phyloP scores from a whole-genome alignment of 352 stramenopile species.

The Ophiocytium majus region DNA sequence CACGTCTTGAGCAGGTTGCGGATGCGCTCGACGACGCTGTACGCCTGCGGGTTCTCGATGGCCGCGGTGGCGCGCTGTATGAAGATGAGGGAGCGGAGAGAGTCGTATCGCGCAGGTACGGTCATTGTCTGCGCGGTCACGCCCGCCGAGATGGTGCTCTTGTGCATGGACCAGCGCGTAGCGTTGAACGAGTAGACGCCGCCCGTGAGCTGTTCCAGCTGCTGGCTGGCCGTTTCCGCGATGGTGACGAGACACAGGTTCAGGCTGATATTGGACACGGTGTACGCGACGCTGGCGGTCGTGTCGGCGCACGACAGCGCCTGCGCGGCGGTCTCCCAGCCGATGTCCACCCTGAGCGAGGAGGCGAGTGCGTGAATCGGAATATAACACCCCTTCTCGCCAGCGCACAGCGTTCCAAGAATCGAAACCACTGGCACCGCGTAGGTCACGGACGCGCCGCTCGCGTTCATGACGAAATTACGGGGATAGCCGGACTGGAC shows the following conservation, averaged over 20 bases:
- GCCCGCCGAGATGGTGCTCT: background rate
- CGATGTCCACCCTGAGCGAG: background rate
- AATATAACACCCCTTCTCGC: background rate
- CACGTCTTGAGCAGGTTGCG: background rate
- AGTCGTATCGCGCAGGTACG: background rate
- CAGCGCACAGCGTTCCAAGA: background rate
- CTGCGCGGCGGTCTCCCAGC: background rate
- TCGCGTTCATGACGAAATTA: background rate
- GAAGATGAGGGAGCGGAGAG: background rate
- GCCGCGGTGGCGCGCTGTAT: background rate
- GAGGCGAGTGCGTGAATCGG: background rate
- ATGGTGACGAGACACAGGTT: constrained; percentile 8
- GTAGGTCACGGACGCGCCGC: background rate
- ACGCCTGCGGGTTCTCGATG: background rate
- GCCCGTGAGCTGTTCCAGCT: background rate
- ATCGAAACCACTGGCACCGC: background rate
- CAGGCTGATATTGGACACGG: background rate
- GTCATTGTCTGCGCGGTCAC: background rate
- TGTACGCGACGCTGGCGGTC: background rate
- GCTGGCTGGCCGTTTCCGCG: background rate
- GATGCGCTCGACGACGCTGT: background rate
- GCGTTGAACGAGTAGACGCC: background rate
- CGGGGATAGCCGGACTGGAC: too few species aligned
- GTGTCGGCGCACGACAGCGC: background rate
- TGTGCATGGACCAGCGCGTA: background rate